These are phyloP conservation scores for Ascoidea asiatica DNA, from an alignment of 805 yeast genomes.

Conservation along the genomic window DNA sequence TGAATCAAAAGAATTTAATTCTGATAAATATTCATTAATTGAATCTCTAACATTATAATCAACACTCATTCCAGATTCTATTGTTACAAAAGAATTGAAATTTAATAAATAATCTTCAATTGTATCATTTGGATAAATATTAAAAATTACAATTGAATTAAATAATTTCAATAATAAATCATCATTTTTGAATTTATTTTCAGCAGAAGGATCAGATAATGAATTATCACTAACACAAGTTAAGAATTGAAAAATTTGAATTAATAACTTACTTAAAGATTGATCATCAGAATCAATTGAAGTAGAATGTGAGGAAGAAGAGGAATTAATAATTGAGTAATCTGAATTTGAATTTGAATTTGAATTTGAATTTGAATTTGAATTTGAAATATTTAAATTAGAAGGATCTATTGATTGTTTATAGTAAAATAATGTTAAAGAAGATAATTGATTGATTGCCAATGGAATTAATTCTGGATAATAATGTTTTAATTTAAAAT, in stretches of 20 bases:
- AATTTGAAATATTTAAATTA: no score
- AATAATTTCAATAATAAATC: constrained; percentile 4
- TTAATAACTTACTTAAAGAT: constrained; percentile 15
- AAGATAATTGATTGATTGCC: constrained; percentile 1
- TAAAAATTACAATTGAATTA: constrained; percentile 9
- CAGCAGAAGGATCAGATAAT: constrained; percentile 3
- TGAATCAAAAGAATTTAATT: constrained; percentile 30
- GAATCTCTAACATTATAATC: constrained; percentile 46
- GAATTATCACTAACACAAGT: constrained; percentile 12
- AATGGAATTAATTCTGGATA: not conserved
- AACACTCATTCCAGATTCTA: constrained; percentile 56
- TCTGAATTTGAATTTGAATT: not conserved
- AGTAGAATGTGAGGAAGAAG: not conserved
- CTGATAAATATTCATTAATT: constrained; percentile 40
- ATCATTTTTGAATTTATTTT: not conserved
- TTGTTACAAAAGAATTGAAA: constrained; percentile 57
- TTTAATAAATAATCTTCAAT: constrained; percentile 21
- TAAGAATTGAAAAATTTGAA: constrained; percentile 22
- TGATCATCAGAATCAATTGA: constrained; percentile 10
- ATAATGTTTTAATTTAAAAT: constrained; percentile 11
- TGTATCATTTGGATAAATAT: constrained; percentile 3
- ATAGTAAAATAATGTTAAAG: constrained; percentile 3
- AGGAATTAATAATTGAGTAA: not conserved
- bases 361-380: no score
- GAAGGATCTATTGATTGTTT: constrained; percentile 4